Base-by-base conservation (phyloP, 331 rosid species). In the Quercus lobata region DNA sequence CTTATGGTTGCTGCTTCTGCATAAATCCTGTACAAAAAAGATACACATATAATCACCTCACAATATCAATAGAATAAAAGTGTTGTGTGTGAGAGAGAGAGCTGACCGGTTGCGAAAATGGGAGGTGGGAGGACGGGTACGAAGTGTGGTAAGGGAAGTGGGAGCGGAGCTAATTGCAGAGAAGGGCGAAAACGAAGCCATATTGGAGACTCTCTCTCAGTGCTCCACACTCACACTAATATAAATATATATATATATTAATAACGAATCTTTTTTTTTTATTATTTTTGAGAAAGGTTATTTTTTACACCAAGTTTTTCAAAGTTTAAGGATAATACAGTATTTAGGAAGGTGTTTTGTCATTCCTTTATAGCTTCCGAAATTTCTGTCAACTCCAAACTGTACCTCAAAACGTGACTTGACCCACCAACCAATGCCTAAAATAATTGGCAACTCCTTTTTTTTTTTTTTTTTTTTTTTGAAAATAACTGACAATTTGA, bases 131-230 rank as follows among this genome's bases (percentile, higher is more conserved):
- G 92, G 75, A 49, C 86, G 91, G 49, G 87, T 1, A 30, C 80
- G 83, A 35, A 79, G 84, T 63, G 74, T 82, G 25, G 53, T 76
- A 72, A 79, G 76, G 74, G 87, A 61, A 69, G 68, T 58, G 63
- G 90, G 76, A 49, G 89, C 85, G 21, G 87, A 41, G 24, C 86
- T 84, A 68, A 87, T 58, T 44, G 88, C 81, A 25, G 91, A 84
- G n/a, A 86, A 52, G 81, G 76, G 29, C 55, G 80, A 73, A 86
- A 95, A 75, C 78, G 97, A 91, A 83, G 91, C 84, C 98, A 95
- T 95, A 74, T 65, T 25, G 60, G 46, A 41, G 46, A 41, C 12
- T 41, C 46, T 8, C 11, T 7, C 46, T 41, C 46, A 2, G 12
- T 8, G 46, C 12, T 8, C 46, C 12, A 41, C 46, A 41, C 12